Percentiles rank a stretch among this genome's conserved stretches.
These are phyloP conservation scores for Chaetothyriales sp. DNA, from an alignment of 2,329 filamentous ascomycete species.

Conservation along the genomic window DNA sequence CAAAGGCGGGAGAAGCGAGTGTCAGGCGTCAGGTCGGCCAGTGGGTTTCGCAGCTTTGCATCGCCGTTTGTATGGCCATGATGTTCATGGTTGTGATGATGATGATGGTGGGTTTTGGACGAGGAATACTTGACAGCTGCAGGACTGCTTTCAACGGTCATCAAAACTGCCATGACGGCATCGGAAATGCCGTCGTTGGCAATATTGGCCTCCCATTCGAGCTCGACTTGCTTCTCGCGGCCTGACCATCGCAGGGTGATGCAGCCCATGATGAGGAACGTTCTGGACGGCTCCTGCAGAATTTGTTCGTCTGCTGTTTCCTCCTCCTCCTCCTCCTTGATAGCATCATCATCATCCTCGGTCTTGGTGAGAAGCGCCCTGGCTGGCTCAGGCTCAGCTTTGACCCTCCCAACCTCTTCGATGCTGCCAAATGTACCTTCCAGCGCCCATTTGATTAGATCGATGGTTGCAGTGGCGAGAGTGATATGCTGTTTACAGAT, in stretches of 20 bases:
- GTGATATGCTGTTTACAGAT: conserved; percentile 82
- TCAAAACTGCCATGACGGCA: conserved; percentile 80
- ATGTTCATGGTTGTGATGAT: conserved; percentile 22
- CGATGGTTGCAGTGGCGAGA: conserved; percentile 73
- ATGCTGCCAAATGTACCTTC: conserved; percentile 87
- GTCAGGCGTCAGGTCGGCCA: conserved; percentile 53
- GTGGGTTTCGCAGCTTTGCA: conserved; percentile 44
- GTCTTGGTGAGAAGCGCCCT: conserved; percentile 11
- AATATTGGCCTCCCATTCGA: conserved; percentile 97
- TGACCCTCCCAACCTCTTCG: conserved; percentile 33
- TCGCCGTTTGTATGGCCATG: conserved; percentile 18
- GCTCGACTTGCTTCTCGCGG: conserved; percentile 60
- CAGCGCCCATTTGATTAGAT: conserved; percentile 83
- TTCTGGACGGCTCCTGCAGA: conserved; percentile 21
- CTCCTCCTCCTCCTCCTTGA: conserved; percentile 22
- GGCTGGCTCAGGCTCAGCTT: conserved; percentile 3
- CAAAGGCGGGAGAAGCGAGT: conserved; percentile 74
- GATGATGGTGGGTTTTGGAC: conserved; percentile 45
- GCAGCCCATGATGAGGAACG: conserved; percentile 72
- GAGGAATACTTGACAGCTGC: conserved; percentile 61
- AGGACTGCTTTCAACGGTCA: conserved; percentile 83
- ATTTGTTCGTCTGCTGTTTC: conserved; percentile 34
- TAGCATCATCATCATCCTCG: conserved; percentile 17
- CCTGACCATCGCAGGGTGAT: conserved; percentile 64
- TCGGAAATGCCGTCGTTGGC: conserved; percentile 98